Evolutionary conservation across 345 rosid species (phyloP).

Genomic region (Brassica rapa): DNA sequence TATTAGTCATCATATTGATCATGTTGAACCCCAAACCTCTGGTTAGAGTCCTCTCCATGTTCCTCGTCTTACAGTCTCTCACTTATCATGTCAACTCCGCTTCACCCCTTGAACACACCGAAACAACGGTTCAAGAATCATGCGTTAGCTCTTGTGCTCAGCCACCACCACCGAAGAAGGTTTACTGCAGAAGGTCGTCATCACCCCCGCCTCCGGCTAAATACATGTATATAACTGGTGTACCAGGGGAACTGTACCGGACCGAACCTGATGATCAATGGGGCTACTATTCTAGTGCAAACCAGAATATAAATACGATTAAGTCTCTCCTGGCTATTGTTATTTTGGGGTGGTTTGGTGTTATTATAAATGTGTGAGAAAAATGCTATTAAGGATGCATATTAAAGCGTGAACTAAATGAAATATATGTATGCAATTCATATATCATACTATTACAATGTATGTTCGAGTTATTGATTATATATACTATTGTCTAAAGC

Average conservation of each 20-base stretch:
- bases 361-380: constrained; percentile 2
- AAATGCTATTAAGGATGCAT: background rate
- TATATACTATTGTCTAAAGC: background rate
- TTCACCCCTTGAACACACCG: constrained; percentile 28
- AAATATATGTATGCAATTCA: background rate
- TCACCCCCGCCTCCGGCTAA: constrained; percentile 54
- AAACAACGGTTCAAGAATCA: constrained; percentile 39
- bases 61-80: constrained; percentile 12
- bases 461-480: background rate
- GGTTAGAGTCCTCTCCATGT: background rate
- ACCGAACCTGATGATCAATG: constrained; percentile 41
- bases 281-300: constrained; percentile 47
- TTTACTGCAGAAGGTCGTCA: constrained; percentile 34
- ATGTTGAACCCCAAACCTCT: constrained; percentile 4
- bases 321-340: constrained; percentile 25
- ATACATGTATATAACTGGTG: constrained; percentile 46
- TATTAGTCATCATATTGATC: constrained; percentile 9
- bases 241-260: constrained; percentile 51
- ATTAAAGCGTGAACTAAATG: background rate
- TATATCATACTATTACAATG: constrained; percentile 12
- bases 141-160: constrained; percentile 42
- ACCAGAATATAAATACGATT: constrained; percentile 17
- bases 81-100: constrained; percentile 22
- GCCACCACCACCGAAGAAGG: constrained; percentile 31
- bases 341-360: constrained; percentile 23